Evolutionary conservation across 441 rosid species (phyloP), one percentile per base, ranked within the genome.

Genomic region (Isatis lusitanica): DNA sequence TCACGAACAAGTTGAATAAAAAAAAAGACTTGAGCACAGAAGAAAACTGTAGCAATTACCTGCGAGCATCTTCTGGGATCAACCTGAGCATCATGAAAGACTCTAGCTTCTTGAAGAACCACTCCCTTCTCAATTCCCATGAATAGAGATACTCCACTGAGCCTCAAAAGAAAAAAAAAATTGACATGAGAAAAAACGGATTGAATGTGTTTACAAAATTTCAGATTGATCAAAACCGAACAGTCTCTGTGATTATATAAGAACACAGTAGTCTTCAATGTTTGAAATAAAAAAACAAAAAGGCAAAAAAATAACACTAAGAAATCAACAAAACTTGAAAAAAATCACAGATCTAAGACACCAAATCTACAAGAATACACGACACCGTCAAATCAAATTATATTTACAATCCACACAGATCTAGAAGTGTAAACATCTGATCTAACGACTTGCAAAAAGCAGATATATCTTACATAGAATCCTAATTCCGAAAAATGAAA

Each of bases 91-190:
- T 96, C 98, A 78, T 96, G 90, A 78, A 96, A 96, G 73, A 93
- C 96, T 83, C 98, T 88, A 53, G 96, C 97, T 71, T 96, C 99
- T 81, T 96, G 99, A 82, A 96, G 98, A 64, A 93, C 97, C 1
- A 98, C 96, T 42, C 99, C 98, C 83, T 96, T 96, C 91, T 93
- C 99, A 33, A 96, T 90, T 67, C 99, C 99, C 86, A 88, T 36
- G 81, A 93, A 96, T 1, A 98, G 99, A 68, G 99, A 96, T 87
- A 96, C 61, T 96, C 99, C 53, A 87, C 98, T 90, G 65, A 53
- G 31, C 53, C 24, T 2, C 57, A 47, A 56, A 71, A 73, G 46
- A 26, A 44, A 24, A 51, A 26, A 7, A 38, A 39, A 53, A 39
- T 38, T 9, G 11, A 63, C 47, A 50, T 31, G 52, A 28, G 70